Evolutionary conservation across 2,329 filamentous ascomycete genomes (phyloP).

Genomic region (Ophiostoma sp.): DNA sequence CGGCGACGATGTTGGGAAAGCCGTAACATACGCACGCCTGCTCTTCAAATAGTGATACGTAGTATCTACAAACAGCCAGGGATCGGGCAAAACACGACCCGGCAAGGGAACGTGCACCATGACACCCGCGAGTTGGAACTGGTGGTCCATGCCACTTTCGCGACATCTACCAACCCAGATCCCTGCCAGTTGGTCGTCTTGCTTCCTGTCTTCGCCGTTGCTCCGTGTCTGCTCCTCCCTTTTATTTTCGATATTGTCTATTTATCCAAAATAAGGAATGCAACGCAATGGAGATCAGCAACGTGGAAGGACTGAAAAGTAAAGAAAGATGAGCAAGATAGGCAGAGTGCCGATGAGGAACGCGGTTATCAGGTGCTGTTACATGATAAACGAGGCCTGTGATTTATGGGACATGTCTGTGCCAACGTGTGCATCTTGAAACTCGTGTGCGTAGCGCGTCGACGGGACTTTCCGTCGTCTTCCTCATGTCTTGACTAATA

Average conservation of each 20-base stretch:
- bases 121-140: constrained; percentile 8
- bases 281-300: not conserved
- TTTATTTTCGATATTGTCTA: not conserved
- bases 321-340: not conserved
- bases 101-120: constrained; percentile 15
- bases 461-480: not conserved
- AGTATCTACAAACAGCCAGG: not conserved
- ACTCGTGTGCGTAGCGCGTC: not conserved
- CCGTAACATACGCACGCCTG: no score
- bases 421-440: not conserved
- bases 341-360: not conserved
- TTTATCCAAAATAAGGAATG: not conserved
- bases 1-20: no score
- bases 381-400: not conserved
- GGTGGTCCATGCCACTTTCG: constrained; percentile 15
- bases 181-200: not conserved
- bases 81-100: not conserved
- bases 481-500: not conserved
- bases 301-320: not conserved
- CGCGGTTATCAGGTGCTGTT: not conserved
- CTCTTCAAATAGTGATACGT: no score
- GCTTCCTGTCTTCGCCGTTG: not conserved
- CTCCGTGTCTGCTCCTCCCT: not conserved
- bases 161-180: not conserved
- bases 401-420: not conserved